Evolutionary conservation across 129 eudicot genomes (phyloP), one percentile per base, ranked within the genome.

Genomic region (Ambrosia artemisiifolia): DNA sequence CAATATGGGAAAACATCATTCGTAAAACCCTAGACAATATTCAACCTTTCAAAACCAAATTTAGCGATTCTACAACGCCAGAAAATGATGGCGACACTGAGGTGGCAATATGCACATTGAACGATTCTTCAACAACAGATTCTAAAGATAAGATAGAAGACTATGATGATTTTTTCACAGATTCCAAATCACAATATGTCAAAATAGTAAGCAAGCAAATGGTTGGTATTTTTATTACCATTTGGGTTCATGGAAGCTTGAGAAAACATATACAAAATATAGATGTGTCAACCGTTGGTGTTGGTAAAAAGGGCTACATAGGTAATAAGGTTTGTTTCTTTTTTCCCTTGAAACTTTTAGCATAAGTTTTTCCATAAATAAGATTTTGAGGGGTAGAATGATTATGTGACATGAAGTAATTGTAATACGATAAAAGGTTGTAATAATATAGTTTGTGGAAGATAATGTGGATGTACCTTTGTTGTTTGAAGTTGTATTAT

Each of bases 141-240:
- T 77, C 70, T 40, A 40, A 40, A 7, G 44, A 40, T 6, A 40
- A 40, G 7, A 2, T 7, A 40, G 44, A 40, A 40, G 44, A 38
- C 11, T 9, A 7, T 38, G 43, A 6, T 38, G 43, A 40, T 40
- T 40, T 10, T 40, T 40, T 40, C 44, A 7, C 10, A 7, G 44
- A 40, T 40, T 40, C 44, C 44, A 79, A 72, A 67, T 72, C 91
- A 2, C 75, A 81, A 63, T 92, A 88, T 85, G 96, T 88, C 44
- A 85, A 91, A 84, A 86, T 92, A 50, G 83, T 88, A 56, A 92
- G 97, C 84, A 92, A 88, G 88, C 97, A 92, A 85, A 92, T 92
- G 97, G 91, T 92, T 81, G 97, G 97, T 40, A 62, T 92, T 43
- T 88, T 92, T 75, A 75, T 92, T 11, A 92, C 94, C 33, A 73